phyloP scores from a whole-genome alignment of 495 filamentous ascomycete genomes.

The Podospora didyma region DNA sequence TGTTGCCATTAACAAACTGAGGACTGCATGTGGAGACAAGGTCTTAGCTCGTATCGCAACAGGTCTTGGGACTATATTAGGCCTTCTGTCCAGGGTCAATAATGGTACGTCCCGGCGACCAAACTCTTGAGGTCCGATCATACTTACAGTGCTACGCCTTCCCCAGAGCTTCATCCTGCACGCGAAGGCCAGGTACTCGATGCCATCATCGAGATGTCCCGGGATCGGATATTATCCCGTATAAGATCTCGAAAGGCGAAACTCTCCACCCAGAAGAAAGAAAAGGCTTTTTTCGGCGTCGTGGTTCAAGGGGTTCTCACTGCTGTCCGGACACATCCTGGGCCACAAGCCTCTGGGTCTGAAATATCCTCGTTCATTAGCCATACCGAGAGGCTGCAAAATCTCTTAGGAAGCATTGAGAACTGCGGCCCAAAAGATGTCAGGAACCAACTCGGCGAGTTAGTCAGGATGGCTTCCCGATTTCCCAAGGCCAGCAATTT shows the following conservation, averaged over 20 bases:
- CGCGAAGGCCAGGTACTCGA: constrained; percentile 27
- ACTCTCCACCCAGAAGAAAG: no score
- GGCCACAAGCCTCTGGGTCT: neutral
- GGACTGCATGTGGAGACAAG: neutral
- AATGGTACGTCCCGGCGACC: constrained; percentile 8
- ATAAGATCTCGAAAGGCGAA: constrained; percentile 10
- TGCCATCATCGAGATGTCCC: constrained; percentile 34
- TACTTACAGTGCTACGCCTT: neutral
- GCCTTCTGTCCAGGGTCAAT: constrained; percentile 15
- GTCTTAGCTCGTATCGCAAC: constrained; percentile 23
- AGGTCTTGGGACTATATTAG: constrained; percentile 29
- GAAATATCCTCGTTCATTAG: constrained; percentile 4
- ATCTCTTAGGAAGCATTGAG: constrained; percentile 4
- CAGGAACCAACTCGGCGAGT: neutral
- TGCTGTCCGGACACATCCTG: no score
- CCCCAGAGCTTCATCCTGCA: neutral
- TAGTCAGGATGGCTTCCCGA: constrained; percentile 4
- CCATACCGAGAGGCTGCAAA: neutral
- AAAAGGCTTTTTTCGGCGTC: no score
- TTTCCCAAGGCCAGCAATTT: constrained; percentile 1
- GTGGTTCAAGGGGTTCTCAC: no score
- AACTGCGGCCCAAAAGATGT: neutral
- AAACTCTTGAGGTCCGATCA: neutral
- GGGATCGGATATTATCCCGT: constrained; percentile 27
- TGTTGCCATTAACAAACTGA: constrained; percentile 35